These are phyloP conservation scores for Akanthomyces uredinophilus DNA, from an alignment of 2,329 filamentous ascomycete genomes.

Conservation along the genomic window DNA sequence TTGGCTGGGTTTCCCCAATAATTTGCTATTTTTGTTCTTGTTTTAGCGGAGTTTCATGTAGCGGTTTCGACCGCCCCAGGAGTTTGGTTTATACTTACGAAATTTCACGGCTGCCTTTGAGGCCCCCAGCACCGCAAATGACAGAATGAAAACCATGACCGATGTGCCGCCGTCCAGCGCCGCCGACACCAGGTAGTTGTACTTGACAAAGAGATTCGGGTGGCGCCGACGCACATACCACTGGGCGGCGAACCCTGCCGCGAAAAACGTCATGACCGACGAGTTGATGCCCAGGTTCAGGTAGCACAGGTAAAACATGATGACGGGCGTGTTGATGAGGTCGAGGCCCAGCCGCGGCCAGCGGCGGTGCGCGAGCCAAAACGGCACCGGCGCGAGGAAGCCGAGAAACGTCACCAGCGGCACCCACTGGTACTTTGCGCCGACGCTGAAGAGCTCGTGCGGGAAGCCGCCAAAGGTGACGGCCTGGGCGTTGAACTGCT, in stretches of 20 bases:
- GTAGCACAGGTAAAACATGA: slow-evolving; percentile 37
- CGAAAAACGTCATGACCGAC: slow-evolving; percentile 28
- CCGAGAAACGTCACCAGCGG: slow-evolving; percentile 18
- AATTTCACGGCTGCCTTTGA: slow-evolving; percentile 4
- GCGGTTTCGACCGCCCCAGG: background rate
- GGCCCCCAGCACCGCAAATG: slow-evolving; percentile 19
- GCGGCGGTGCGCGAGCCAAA: slow-evolving; percentile 29
- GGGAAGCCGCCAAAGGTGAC: slow-evolving; percentile 24
- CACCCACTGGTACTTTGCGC: slow-evolving; percentile 15
- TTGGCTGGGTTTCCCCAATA: slow-evolving; percentile 8
- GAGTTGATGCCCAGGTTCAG: slow-evolving; percentile 36
- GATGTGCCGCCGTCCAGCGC: slow-evolving; percentile 20
- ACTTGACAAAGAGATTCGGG: slow-evolving; percentile 24
- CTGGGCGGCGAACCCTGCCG: slow-evolving; percentile 30
- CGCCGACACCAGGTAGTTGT: slow-evolving; percentile 22
- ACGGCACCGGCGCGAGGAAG: slow-evolving; percentile 36
- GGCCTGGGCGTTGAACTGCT: slow-evolving; percentile 38
- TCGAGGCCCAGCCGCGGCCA: slow-evolving; percentile 25
- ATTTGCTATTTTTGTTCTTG: background rate
- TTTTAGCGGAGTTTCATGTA: background rate
- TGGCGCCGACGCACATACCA: slow-evolving; percentile 23
- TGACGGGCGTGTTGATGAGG: slow-evolving; percentile 37
- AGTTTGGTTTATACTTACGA: background rate
- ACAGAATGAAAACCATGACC: slow-evolving; percentile 21
- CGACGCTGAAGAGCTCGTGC: slow-evolving; percentile 20